phyloP scores from a whole-genome alignment of 257 asterid genomes.

The Dorcoceras hygrometricum region DNA sequence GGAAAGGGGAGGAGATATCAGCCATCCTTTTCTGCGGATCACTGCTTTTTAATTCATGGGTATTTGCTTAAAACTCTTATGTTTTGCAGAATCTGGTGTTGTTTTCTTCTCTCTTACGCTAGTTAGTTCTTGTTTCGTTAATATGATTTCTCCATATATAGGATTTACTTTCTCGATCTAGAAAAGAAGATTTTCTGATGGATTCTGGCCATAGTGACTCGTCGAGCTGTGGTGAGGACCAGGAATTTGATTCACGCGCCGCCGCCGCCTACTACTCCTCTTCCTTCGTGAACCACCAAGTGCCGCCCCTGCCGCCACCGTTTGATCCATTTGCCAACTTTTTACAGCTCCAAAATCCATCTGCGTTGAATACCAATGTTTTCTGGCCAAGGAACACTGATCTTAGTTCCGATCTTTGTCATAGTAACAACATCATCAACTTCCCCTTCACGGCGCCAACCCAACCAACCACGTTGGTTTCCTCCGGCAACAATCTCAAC shows the following conservation, averaged over 20 bases:
- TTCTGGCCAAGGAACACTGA: slow-evolving; percentile 32
- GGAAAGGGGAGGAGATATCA: slow-evolving; percentile 1
- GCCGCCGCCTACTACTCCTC: slow-evolving; percentile 33
- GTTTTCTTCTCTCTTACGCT: neutral
- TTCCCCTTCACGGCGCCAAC: slow-evolving; percentile 19
- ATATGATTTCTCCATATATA: neutral
- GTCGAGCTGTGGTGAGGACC: slow-evolving; percentile 62
- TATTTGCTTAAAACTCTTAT: slow-evolving; percentile 30
- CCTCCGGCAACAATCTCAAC: neutral
- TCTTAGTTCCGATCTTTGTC: slow-evolving; percentile 37
- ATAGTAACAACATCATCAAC: slow-evolving; percentile 17
- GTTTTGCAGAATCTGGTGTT: no score
- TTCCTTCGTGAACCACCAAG: slow-evolving; percentile 30
- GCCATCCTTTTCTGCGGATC: slow-evolving; percentile 31
- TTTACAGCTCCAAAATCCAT: slow-evolving; percentile 25
- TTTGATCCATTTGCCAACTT: slow-evolving; percentile 53
- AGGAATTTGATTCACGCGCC: slow-evolving; percentile 70
- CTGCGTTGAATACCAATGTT: slow-evolving; percentile 32
- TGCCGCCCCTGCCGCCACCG: slow-evolving; percentile 23
- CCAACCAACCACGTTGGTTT: slow-evolving; percentile 17
- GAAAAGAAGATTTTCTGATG: slow-evolving; percentile 25
- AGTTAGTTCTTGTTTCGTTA: no score
- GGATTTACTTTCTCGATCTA: slow-evolving; percentile 24
- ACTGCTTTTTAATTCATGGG: slow-evolving; percentile 35
- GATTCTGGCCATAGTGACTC: slow-evolving; percentile 77